Conservation (phyloP, 768 basidiomycete species). For the Suillus sp. region DNA sequence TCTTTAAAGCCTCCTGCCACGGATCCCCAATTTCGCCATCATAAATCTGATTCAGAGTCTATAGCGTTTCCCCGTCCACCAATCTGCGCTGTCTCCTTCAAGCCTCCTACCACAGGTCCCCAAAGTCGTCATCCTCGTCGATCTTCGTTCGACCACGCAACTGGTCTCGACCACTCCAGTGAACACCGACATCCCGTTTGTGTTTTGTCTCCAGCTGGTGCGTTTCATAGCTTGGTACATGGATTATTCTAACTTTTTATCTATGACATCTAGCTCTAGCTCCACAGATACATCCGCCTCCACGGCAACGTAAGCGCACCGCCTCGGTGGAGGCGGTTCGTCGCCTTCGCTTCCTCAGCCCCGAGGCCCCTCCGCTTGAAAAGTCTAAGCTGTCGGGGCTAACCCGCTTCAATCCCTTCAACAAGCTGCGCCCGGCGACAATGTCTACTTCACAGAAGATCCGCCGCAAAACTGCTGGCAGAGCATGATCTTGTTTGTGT, state of each 20-base stretch:
- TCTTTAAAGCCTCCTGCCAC: conserved; percentile 7
- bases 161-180: neutral
- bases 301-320: neutral
- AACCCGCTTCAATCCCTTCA: conserved; percentile 19
- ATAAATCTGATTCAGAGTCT: neutral
- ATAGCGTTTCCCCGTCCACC: neutral
- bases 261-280: neutral
- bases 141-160: neutral
- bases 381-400: conserved; percentile 11
- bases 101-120: neutral
- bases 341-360: neutral
- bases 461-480: conserved; percentile 16
- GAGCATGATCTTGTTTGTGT: conserved; percentile 9
- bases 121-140: neutral
- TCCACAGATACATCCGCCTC: neutral
- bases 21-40: neutral
- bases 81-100: conserved; percentile 1
- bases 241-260: neutral
- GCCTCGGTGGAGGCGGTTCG: conserved; percentile 1
- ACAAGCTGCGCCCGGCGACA: conserved; percentile 2
- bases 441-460: conserved; percentile 4
- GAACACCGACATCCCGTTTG: neutral
- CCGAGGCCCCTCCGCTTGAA: neutral
- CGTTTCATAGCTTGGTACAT: neutral
- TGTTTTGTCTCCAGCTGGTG: neutral